These are phyloP conservation scores for Scalesia atractyloides DNA, from an alignment of 129 eudicot genomes.

Conservation along the genomic window DNA sequence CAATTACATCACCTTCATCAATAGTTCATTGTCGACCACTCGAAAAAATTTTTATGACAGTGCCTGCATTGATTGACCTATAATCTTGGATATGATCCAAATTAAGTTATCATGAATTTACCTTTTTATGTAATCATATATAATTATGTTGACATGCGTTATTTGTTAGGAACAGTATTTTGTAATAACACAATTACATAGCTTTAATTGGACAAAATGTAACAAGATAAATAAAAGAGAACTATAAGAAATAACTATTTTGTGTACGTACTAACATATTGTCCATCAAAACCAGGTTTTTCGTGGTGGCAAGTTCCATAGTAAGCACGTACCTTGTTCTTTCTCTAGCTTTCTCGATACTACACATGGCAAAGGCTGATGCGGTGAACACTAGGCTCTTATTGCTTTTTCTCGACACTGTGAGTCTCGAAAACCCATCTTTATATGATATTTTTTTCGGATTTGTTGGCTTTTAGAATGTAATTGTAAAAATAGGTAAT, in stretches of 20 bases:
- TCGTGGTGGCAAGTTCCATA: slow-evolving; percentile 72
- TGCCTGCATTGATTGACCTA: no score
- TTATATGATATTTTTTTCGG: background rate
- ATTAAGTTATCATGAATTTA: no score
- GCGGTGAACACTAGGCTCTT: slow-evolving; percentile 52
- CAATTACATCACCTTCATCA: background rate
- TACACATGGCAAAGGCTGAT: slow-evolving; percentile 56
- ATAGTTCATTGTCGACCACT: background rate
- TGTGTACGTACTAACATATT: slow-evolving; percentile 10
- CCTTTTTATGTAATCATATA: no score
- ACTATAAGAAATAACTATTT: background rate
- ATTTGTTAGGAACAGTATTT: background rate
- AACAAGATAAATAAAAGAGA: background rate
- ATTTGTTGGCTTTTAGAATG: no score
- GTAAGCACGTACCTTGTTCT: slow-evolving; percentile 64
- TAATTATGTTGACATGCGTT: background rate
- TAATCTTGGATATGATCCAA: no score
- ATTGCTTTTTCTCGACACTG: slow-evolving; percentile 71
- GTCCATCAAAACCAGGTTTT: slow-evolving; percentile 53
- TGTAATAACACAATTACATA: background rate
- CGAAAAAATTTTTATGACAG: no score
- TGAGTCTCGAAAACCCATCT: slow-evolving; percentile 27
- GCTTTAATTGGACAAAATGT: background rate
- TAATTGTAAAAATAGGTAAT: no score
- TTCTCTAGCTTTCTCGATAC: slow-evolving; percentile 75